Conservation (phyloP, 345 rosid species). For the Xanthoceras sorbifolium region DNA sequence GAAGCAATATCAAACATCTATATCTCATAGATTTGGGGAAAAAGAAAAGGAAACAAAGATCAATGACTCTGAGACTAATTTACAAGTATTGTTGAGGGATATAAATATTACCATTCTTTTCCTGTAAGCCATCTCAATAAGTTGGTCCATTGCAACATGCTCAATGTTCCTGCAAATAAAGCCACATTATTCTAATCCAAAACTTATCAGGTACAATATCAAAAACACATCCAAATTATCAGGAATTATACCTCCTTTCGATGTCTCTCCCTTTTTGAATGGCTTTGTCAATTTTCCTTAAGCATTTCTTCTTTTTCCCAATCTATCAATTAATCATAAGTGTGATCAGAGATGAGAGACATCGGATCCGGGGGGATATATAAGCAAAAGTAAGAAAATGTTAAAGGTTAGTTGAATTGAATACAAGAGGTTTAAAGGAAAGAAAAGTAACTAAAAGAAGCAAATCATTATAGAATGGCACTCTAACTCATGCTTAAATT, state of each 20-base stretch:
- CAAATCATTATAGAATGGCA: background rate
- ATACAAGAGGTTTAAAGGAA: background rate
- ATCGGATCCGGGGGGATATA: background rate
- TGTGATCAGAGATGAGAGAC: background rate
- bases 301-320: conserved; percentile 54
- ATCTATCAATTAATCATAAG: conserved; percentile 47
- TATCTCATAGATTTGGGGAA: background rate
- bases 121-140: conserved; percentile 78
- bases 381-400: background rate
- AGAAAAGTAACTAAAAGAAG: background rate
- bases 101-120: conserved; percentile 66
- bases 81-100: background rate
- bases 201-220: conserved; percentile 11
- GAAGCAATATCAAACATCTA: background rate
- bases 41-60: background rate
- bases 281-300: conserved; percentile 62
- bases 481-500: conserved; percentile 1
- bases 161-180: conserved; percentile 66
- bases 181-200: conserved; percentile 24
- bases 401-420: background rate
- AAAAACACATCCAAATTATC: conserved; percentile 15
- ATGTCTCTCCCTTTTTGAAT: conserved; percentile 51
- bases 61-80: background rate
- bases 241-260: conserved; percentile 59
- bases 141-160: conserved; percentile 81